These are phyloP conservation scores for Lentinus tigrinus DNA, from an alignment of 768 basidiomycete species.

Conservation along the genomic window DNA sequence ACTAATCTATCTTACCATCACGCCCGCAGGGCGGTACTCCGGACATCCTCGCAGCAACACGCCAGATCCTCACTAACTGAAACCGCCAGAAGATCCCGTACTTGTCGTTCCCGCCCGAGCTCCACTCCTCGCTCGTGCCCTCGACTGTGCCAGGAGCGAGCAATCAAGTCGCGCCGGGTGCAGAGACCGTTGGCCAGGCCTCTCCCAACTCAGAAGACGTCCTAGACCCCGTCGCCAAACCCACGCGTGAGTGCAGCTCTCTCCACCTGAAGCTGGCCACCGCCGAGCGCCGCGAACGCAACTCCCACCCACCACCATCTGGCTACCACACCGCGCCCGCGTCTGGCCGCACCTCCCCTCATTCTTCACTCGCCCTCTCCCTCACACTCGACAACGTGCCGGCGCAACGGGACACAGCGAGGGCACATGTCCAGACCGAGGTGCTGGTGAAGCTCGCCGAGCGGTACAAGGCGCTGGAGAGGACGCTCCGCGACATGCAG, in stretches of 20 bases:
- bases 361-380: neutral
- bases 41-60: constrained; percentile 78
- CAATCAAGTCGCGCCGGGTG: constrained; percentile 59
- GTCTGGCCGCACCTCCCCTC: constrained; percentile 21
- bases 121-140: constrained; percentile 78
- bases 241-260: constrained; percentile 43
- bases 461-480: constrained; percentile 61
- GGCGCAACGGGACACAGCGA: constrained; percentile 12
- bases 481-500: constrained; percentile 60
- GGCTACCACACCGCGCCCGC: constrained; percentile 17
- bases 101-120: constrained; percentile 72
- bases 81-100: constrained; percentile 95
- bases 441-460: constrained; percentile 59
- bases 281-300: constrained; percentile 36
- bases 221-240: constrained; percentile 39
- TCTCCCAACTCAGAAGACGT: constrained; percentile 30
- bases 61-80: constrained; percentile 87
- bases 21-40: constrained; percentile 83
- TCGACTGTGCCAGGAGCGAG: constrained; percentile 38
- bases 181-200: constrained; percentile 63
- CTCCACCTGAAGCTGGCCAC: constrained; percentile 41
- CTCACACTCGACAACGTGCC: constrained; percentile 1
- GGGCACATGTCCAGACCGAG: constrained; percentile 15
- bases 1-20: no score
- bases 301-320: constrained; percentile 3